Percentiles rank a stretch among this genome's conserved stretches.
Evolutionary conservation across 2,329 filamentous ascomycete species (phyloP).

Genomic region (Paraphoma chrysanthemicola): DNA sequence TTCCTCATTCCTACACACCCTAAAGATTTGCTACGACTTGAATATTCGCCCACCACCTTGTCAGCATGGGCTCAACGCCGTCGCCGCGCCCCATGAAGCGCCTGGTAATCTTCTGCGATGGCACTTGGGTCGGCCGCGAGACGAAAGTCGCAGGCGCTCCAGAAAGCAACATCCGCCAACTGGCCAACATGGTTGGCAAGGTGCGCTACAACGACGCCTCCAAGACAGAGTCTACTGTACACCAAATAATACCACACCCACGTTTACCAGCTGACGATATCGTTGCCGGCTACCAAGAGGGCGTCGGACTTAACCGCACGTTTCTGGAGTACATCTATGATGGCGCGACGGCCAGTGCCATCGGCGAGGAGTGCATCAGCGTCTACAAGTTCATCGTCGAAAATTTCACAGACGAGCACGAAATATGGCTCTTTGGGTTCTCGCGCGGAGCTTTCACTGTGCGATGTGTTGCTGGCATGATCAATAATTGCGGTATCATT

Average conservation of each 20-base stretch:
- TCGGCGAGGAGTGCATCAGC: constrained; percentile 42
- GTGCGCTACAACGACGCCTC: constrained; percentile 21
- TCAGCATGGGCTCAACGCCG: constrained; percentile 16
- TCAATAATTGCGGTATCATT: constrained; percentile 53
- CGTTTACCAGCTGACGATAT: constrained; percentile 14
- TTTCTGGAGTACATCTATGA: constrained; percentile 48
- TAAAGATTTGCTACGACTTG: no score
- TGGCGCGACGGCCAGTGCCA: constrained; percentile 44
- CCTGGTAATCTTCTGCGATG: constrained; percentile 43
- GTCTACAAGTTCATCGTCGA: constrained; percentile 47
- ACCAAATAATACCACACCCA: constrained; percentile 23
- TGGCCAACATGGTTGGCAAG: constrained; percentile 41
- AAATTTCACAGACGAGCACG: constrained; percentile 44
- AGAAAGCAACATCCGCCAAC: constrained; percentile 39
- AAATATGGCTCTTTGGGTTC: constrained; percentile 56
- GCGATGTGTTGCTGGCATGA: constrained; percentile 53
- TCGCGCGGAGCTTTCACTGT: constrained; percentile 55
- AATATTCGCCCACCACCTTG: no score
- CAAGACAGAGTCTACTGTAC: constrained; percentile 22
- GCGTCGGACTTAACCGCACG: constrained; percentile 42
- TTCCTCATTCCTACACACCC: not conserved
- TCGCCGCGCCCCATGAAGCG: constrained; percentile 26
- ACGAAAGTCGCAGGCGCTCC: constrained; percentile 36
- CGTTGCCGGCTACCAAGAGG: constrained; percentile 47
- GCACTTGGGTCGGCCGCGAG: constrained; percentile 46